A percentile compares a stretch with the other conserved stretches of the same genome.
Evolutionary conservation across 83 land plant genomes (phyloP).

Genomic region (Picea abies): DNA sequence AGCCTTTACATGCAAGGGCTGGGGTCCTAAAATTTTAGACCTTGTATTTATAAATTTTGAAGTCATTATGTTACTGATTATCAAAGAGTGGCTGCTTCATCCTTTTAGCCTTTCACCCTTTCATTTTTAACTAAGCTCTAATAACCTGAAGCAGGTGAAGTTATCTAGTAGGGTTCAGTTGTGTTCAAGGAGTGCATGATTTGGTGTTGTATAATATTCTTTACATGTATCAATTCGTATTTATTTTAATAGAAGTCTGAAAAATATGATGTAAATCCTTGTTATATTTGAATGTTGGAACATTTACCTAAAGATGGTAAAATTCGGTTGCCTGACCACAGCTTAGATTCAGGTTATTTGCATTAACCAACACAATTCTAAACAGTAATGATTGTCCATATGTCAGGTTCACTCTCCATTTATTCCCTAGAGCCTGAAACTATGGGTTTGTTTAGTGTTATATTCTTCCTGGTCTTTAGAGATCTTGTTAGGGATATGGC

Average conservation of each 20-base stretch:
- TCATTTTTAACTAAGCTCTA: background rate
- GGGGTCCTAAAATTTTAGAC: background rate
- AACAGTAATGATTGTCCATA: background rate
- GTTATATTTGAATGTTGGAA: background rate
- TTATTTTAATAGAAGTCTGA: background rate
- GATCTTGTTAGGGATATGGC: background rate
- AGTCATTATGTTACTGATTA: background rate
- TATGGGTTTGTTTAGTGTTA: background rate
- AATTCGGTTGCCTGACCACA: background rate
- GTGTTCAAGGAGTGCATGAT: background rate
- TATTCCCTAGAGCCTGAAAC: background rate
- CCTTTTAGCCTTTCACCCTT: background rate
- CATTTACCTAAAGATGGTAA: background rate
- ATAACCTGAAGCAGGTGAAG: conserved; percentile 6
- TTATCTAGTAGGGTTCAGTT: background rate
- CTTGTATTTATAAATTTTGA: background rate
- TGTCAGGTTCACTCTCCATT: background rate
- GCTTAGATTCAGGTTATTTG: background rate
- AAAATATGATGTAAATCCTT: background rate
- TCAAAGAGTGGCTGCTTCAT: background rate
- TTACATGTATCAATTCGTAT: background rate
- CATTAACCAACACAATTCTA: background rate
- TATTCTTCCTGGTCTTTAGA: background rate
- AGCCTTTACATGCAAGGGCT: background rate
- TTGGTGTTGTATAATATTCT: background rate